These are phyloP conservation scores for Byssoonygena ceratinophila DNA, from an alignment of 2,329 filamentous ascomycete species.

Conservation along the genomic window DNA sequence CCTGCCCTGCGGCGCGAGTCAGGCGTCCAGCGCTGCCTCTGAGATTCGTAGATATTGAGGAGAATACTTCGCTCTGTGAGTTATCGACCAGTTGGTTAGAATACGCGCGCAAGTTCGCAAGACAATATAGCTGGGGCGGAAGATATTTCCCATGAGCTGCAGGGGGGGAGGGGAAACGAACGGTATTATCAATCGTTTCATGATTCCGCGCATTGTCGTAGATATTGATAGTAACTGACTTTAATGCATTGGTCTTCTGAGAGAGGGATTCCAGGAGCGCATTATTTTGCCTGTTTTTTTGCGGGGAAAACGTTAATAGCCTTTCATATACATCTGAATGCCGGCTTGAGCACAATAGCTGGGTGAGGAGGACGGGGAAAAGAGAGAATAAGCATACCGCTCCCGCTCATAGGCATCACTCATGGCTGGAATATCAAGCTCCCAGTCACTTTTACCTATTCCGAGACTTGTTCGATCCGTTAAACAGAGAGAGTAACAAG, in stretches of 20 bases:
- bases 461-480: background rate
- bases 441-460: background rate
- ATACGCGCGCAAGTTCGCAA: too few relatives aligned
- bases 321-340: too few relatives aligned
- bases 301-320: conserved; percentile 12
- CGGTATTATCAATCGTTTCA: conserved; percentile 75
- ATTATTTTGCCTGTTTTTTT: conserved; percentile 65
- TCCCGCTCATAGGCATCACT: conserved; percentile 70
- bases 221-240: conserved; percentile 91
- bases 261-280: conserved; percentile 83
- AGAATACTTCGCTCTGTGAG: conserved; percentile 73
- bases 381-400: conserved; percentile 35
- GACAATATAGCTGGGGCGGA: background rate
- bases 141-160: background rate
- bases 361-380: background rate
- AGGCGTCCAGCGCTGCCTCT: conserved; percentile 74
- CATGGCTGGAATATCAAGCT: conserved; percentile 39
- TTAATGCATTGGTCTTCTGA: conserved; percentile 80
- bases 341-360: background rate
- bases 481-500: background rate
- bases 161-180: conserved; percentile 37
- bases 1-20: conserved; percentile 79
- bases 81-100: too few relatives aligned
- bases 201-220: conserved; percentile 91
- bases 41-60: conserved; percentile 68